A percentile compares a stretch with the other conserved stretches of the same genome.
Conservation (phyloP, 176 grass and related monocot species). For the Zea luxurians region DNA sequence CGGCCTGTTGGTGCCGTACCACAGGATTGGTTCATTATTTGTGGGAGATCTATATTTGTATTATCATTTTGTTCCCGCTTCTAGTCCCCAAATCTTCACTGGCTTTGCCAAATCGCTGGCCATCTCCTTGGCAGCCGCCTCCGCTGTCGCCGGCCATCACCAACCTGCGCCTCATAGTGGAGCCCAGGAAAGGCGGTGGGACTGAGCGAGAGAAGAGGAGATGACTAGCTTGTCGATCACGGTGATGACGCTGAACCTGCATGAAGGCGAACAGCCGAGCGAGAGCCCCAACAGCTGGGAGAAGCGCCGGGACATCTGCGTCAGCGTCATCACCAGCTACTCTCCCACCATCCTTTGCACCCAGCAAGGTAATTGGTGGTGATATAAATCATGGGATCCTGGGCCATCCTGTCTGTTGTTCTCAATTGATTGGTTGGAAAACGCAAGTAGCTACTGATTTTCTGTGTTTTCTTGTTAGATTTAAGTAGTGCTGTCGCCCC, state of each 20-base stretch:
- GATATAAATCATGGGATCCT: not conserved
- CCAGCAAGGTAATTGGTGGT: constrained; percentile 71
- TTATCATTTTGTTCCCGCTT: too few relatives aligned
- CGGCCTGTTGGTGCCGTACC: too few relatives aligned
- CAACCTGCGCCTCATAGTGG: not conserved
- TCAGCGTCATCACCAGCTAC: constrained; percentile 95
- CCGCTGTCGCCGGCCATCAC: not conserved
- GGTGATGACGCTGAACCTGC: constrained; percentile 89
- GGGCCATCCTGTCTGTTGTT: not conserved
- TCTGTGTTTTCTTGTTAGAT: constrained; percentile 6
- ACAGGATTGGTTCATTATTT: too few relatives aligned
- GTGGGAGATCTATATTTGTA: too few relatives aligned
- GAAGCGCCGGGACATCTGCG: constrained; percentile 83
- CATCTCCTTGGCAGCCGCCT: not conserved
- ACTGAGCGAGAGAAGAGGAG: constrained; percentile 26
- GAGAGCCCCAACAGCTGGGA: constrained; percentile 89
- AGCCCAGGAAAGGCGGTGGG: constrained; percentile 1
- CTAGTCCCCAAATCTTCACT: constrained; percentile 29
- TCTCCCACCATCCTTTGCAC: constrained; percentile 91
- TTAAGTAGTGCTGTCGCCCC: not conserved
- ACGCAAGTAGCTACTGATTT: not conserved
- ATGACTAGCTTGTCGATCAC: constrained; percentile 85
- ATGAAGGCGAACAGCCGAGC: constrained; percentile 71
- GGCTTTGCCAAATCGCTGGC: constrained; percentile 20
- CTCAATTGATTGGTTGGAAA: constrained; percentile 21